Percentiles rank a stretch among this genome's conserved stretches.
Conservation (phyloP, 2,329 filamentous ascomycete species). For the Alternaria alternata region DNA sequence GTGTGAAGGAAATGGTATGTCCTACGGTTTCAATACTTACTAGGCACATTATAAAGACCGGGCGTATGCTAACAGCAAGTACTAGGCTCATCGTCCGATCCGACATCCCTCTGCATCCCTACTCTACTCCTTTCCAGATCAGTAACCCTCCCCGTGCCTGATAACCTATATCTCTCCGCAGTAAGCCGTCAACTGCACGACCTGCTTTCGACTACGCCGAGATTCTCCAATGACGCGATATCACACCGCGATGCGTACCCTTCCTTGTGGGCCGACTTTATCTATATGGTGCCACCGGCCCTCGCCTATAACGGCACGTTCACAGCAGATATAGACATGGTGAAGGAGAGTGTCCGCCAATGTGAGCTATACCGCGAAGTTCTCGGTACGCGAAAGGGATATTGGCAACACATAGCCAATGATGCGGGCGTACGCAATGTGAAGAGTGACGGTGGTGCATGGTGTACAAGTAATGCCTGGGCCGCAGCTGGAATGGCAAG, state of each 20-base stretch:
- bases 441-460: slow-evolving; percentile 49
- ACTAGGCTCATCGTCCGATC: slow-evolving; percentile 52
- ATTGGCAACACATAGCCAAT: slow-evolving; percentile 59
- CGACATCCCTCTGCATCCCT: slow-evolving; percentile 56
- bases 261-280: slow-evolving; percentile 60
- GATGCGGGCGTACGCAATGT: slow-evolving; percentile 9
- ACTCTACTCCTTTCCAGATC: slow-evolving; percentile 55
- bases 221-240: slow-evolving; percentile 58
- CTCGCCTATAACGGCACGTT: slow-evolving; percentile 58
- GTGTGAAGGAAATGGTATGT: slow-evolving; percentile 46
- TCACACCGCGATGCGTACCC: slow-evolving; percentile 55
- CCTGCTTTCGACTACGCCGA: slow-evolving; percentile 51
- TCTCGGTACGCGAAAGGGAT: slow-evolving; percentile 40
- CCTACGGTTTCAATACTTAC: neutral
- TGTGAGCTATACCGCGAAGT: slow-evolving; percentile 54
- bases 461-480: slow-evolving; percentile 61
- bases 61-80: neutral
- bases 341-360: slow-evolving; percentile 52
- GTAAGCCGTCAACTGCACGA: slow-evolving; percentile 54
- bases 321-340: slow-evolving; percentile 43
- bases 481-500: slow-evolving; percentile 58
- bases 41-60: neutral
- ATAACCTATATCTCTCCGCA: neutral
- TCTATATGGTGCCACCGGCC: slow-evolving; percentile 61
- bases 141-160: slow-evolving; percentile 42